A percentile compares a stretch with the other conserved stretches of the same genome.
phyloP scores from a whole-genome alignment of 331 rosid species.

The Pyrus hybrid region DNA sequence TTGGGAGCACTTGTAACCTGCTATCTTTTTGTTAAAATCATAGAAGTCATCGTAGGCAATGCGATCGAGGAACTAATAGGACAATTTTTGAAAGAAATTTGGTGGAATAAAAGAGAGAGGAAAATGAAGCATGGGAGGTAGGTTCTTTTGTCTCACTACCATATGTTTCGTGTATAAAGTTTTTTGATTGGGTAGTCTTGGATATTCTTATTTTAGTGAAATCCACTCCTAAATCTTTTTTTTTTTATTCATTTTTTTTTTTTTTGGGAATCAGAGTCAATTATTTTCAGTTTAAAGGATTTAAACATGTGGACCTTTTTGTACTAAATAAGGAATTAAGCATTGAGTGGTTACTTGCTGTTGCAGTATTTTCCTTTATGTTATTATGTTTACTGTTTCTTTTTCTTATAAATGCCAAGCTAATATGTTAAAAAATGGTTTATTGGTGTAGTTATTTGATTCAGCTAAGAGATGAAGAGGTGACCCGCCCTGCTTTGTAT shows the following conservation, averaged over 20 bases:
- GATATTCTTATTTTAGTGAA: neutral
- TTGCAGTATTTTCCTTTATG: neutral
- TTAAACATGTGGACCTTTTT: neutral
- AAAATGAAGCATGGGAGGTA: too few relatives aligned
- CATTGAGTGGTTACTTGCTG: neutral
- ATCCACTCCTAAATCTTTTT: neutral
- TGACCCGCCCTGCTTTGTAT: constrained; percentile 21
- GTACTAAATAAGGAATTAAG: neutral
- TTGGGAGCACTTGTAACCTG: too few relatives aligned
- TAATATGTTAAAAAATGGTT: constrained; percentile 17
- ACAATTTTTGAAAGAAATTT: neutral
- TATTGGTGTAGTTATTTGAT: constrained; percentile 26
- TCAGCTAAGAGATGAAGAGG: constrained; percentile 19
- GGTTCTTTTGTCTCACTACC: too few relatives aligned
- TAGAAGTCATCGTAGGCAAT: neutral
- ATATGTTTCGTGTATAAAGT: neutral
- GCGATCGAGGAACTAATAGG: neutral
- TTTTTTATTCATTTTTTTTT: too few relatives aligned
- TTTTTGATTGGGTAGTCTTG: neutral
- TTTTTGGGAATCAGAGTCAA: neutral
- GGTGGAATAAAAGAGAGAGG: neutral
- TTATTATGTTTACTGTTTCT: neutral
- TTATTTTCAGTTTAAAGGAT: neutral
- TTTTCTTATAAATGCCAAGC: constrained; percentile 7
- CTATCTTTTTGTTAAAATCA: too few relatives aligned